Base-by-base conservation (phyloP, 257 asterid species). In the Catharanthus roseus region DNA sequence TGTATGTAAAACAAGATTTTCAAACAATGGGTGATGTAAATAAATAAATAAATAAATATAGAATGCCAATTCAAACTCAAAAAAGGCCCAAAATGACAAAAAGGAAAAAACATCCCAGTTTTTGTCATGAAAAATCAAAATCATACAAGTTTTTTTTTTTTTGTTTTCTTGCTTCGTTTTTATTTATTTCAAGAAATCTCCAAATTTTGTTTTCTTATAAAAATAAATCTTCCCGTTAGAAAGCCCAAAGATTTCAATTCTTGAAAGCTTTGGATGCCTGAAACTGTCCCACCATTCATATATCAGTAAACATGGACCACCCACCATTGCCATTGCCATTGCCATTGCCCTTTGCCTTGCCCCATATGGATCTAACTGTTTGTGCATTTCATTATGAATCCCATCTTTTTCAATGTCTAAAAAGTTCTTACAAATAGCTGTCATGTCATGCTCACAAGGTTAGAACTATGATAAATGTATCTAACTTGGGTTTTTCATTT, bases 131-230 rank as follows among this genome's bases (percentile, higher is more conserved):
- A 21, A n/a, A 13, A 19, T 49, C 11, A 41, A 71, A 61, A 68
- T 44, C 76, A 26, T 70, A 23, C 10, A 55, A 31, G 5, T 42
- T 42, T 9, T 18, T 71, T 74, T 42, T 42, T 9, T 18, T 71
- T 74, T 72, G 79, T 75, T 67, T 76, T 74, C 51, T 78, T 73
- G 68, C 76, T 62, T 55, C 51, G 47, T 72, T 72, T 69, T 36
- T 72, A 19, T 36, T 8, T 39, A 6, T 6, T 50, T 65, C 6
- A 42, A 42, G 47, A 4, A 42, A 4, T 45, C 26, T 18, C 0
- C 24, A 12, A 9, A 12, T 47, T 16, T 47, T 31, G 24, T 16
- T n/a, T 26, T 53, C 10, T 29, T 11, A 6, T 11, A 44, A 1
- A 38, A 38, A 44, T 0, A 38, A 38, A 33, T 3, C 12, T 65